Conservation (phyloP, 225 moss, liverwort and hornwort species). For the Pleurozium schreberi region DNA sequence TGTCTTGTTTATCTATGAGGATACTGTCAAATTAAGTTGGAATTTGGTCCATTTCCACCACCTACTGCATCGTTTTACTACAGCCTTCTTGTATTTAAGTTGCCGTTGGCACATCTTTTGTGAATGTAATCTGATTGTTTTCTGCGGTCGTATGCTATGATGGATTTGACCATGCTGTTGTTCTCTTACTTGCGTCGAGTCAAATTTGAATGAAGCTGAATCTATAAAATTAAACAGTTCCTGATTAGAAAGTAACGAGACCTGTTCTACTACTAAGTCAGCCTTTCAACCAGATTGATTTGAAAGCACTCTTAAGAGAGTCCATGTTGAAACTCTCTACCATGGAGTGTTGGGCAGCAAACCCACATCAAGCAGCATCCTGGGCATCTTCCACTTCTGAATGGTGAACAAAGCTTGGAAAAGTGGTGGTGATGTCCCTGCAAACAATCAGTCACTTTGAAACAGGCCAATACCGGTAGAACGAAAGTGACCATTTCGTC, state of each 20-base stretch:
- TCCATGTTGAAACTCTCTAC: background rate
- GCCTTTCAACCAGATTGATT: background rate
- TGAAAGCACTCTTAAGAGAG: background rate
- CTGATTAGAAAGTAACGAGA: background rate
- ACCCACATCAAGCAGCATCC: background rate
- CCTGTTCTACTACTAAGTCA: background rate
- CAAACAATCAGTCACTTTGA: background rate
- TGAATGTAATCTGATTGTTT: no score
- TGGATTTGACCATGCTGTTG: no score
- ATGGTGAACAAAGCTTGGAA: conserved; percentile 87
- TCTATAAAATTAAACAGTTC: background rate
- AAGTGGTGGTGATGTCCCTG: conserved; percentile 92
- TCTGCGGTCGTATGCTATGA: no score
- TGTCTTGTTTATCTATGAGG: no score
- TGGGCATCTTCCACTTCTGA: conserved; percentile 66
- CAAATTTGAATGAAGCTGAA: no score
- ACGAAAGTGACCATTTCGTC: background rate
- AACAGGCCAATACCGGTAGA: background rate
- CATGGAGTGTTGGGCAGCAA: background rate
- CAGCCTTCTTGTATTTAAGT: no score
- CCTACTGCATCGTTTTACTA: no score
- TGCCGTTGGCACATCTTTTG: no score
- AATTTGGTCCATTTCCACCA: no score
- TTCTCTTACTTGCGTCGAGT: no score
- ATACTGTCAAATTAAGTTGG: no score